Base-by-base conservation (phyloP, 2,329 filamentous ascomycete genomes). In the Harringtonia aguacate region DNA sequence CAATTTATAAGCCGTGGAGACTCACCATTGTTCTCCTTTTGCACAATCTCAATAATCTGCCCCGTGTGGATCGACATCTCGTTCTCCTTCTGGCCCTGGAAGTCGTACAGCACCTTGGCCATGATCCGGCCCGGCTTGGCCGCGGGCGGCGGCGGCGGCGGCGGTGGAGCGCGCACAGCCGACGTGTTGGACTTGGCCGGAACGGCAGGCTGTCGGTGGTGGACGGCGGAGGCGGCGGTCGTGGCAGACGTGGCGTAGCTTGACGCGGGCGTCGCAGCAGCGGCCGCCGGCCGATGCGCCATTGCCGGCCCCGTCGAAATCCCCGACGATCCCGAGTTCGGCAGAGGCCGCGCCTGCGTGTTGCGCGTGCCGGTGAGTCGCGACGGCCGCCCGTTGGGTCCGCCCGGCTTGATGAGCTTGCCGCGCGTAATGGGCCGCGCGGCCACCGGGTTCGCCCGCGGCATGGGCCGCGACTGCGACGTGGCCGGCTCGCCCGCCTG, bases 11-110 rank as follows among this genome's bases (percentile, higher is more conserved):
- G 6, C 13, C 10, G n/a, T 43, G n/a, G 34, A 13, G 14, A 39
- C 34, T n/a, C 39, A 95, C 90, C 92, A 60, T 97, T 97, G 61
- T 76, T 81, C 64, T 95, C 90, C 64, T 95, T 95, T 58, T 92
- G 84, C n/a, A 94, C 76, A 57, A 98, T 80, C 60, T 94, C 79
- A 43, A 98, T 76, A 39, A 95, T 64, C 50, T 97, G 85, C 41
- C 84, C 88, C 40, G 84, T 81, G 46, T 62, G 75, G 50, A 98
- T 77, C 15, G 84, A 81, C 41, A 98, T 71, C 63, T 97, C 89
- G 52, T 94, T 95, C 46, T 82, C 77, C 50, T 77, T 86, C 53
- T 90, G 83, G 15, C 88, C 88, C 44, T 72, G 75, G 61, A 97
- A 98, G 56, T 95, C 89, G 61, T 97, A 98, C 38, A 97, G 63